Percentiles rank a stretch among this genome's conserved stretches.
phyloP scores from a whole-genome alignment of 176 grass and related monocot genomes.

The Canna indica region DNA sequence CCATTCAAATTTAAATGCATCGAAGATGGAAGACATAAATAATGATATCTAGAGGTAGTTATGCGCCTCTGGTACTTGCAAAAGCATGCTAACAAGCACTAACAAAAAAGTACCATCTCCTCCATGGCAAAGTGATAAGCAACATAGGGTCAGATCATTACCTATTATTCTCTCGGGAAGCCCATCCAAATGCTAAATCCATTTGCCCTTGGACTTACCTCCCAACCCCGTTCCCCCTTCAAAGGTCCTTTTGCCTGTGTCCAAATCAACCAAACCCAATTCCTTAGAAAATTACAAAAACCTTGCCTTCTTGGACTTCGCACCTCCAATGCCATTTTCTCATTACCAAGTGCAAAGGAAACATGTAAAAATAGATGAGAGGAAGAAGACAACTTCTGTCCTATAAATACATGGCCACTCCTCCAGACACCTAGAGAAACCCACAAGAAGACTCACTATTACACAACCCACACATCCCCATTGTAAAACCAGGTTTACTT shows the following conservation, averaged over 20 bases:
- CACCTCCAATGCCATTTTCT: constrained; percentile 10
- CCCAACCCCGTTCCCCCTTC: background rate
- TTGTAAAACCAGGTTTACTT: background rate
- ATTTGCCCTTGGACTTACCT: background rate
- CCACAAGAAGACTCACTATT: background rate
- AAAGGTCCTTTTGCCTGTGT: background rate
- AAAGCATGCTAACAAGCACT: background rate
- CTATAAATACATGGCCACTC: constrained; percentile 7
- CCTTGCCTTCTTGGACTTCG: constrained; percentile 15
- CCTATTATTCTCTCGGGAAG: background rate
- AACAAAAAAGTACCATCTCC: constrained; percentile 9
- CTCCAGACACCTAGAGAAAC: background rate
- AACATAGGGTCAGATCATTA: background rate
- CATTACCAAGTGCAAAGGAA: background rate
- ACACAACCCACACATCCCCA: background rate
- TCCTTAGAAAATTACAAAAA: constrained; percentile 4
- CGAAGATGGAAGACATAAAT: background rate
- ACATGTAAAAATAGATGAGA: background rate
- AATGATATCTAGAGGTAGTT: background rate
- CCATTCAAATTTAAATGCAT: constrained; percentile 4
- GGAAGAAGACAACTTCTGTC: constrained; percentile 1
- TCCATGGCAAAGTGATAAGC: background rate
- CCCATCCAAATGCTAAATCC: constrained; percentile 10
- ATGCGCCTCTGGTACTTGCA: background rate
- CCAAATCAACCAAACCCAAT: constrained; percentile 10